Base-by-base conservation (phyloP, 306 rosid genomes). In the Mimosa bimucronata region DNA sequence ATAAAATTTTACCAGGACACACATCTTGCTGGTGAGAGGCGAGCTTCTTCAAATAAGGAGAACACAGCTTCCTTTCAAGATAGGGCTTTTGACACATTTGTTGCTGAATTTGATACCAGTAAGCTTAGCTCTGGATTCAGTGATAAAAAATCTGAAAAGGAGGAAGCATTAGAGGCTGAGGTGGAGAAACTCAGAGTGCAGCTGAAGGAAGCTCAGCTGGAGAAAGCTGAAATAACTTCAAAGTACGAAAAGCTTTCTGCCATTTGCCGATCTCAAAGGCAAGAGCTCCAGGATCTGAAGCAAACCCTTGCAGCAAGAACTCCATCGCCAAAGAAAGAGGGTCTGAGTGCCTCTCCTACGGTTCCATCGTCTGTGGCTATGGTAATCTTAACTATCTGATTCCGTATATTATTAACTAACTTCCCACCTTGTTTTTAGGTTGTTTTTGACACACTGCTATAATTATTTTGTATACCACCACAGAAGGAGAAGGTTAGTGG, bases 261-360 rank as follows among this genome's bases (percentile, higher is more conserved):
- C 42, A 95, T 95, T 71, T 95, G 99, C 75, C 90, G 99, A 73
- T 92, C 99, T 7, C 99, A 93, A 42, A 88, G 99, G 88, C 99
- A 89, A 83, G 98, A 95, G 86, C 73, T 95, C 46, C 98, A 91
- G 87, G 99, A 95, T 45, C 97, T 95, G 75, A 95, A 90, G 90
- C 98, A 93, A 84, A 85, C 88, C 71, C 87, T 93, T 52, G 89
- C 97, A 30, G 87, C 93, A 62, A 87, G 81, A 82, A 86, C 86
- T 85, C 92, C 95, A 3, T 91, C 98, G 8, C 92, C 97, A 28
- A 83, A 38, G 76, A 90, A 78, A 90, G 91, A 90, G 71, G 86
- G 86, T 71, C 29, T 67, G 13, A 85, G 83, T 81, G 72, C 80
- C 62, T 82, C 89, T 28, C 80, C 92, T 25, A 89, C 81, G 23